Percentiles rank a stretch among this genome's conserved stretches.
Conservation (phyloP, 2,329 filamentous ascomycete species). For the Colletotrichum sp. region DNA sequence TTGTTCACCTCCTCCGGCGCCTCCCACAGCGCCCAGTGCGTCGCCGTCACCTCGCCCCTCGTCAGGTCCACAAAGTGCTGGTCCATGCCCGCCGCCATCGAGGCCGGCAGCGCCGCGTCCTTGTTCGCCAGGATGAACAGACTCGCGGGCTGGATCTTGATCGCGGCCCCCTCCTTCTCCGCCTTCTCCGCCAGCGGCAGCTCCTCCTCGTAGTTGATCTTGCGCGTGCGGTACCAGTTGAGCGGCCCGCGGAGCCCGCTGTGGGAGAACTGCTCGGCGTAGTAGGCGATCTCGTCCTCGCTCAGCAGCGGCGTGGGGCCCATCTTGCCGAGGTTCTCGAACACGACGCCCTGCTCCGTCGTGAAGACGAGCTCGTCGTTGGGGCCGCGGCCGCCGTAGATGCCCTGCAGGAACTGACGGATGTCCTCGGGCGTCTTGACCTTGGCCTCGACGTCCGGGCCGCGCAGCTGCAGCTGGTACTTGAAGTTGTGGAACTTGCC, state of each 20-base stretch:
- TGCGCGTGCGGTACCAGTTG: slow-evolving; percentile 85
- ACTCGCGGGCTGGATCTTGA: slow-evolving; percentile 63
- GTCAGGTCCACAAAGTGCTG: slow-evolving; percentile 68
- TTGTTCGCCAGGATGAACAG: slow-evolving; percentile 76
- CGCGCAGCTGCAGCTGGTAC: slow-evolving; percentile 84
- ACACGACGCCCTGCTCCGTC: slow-evolving; percentile 63
- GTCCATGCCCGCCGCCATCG: slow-evolving; percentile 76
- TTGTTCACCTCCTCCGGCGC: slow-evolving; percentile 72
- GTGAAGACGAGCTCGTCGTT: slow-evolving; percentile 63
- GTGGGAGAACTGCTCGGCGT: slow-evolving; percentile 72
- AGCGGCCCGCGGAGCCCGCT: slow-evolving; percentile 79
- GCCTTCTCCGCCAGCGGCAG: slow-evolving; percentile 60
- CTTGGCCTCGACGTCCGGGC: slow-evolving; percentile 66
- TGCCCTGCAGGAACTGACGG: slow-evolving; percentile 69
- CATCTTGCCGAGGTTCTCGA: slow-evolving; percentile 67
- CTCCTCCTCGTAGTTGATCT: slow-evolving; percentile 81
- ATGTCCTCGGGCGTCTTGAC: slow-evolving; percentile 66
- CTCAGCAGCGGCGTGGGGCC: slow-evolving; percentile 63
- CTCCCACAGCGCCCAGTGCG: slow-evolving; percentile 87
- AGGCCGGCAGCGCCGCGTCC: slow-evolving; percentile 75
- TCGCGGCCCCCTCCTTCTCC: slow-evolving; percentile 25
- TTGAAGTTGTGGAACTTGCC: slow-evolving; percentile 69
- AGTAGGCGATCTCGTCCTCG: slow-evolving; percentile 77
- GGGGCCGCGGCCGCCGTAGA: slow-evolving; percentile 71
- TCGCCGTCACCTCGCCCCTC: slow-evolving; percentile 67